Evolutionary conservation across 768 basidiomycete species (phyloP), one percentile per base, ranked within the genome.

Genomic region (Pulveroboletus sp.): DNA sequence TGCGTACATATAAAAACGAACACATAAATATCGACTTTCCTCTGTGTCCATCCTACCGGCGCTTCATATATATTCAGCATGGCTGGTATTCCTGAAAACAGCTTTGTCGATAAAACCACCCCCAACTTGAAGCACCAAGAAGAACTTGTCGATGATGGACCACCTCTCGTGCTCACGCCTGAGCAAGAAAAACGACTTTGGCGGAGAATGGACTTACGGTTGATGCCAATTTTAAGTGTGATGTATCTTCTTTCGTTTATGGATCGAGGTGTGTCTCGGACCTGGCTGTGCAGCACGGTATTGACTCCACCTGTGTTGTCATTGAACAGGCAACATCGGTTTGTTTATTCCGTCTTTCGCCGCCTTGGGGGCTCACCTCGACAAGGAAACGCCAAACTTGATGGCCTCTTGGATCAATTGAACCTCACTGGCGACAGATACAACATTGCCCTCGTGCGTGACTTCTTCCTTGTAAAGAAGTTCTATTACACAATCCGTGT

Each of bases 231-330:
- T 27, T 63, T 85, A 25, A 66, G 75, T 2, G 51, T 82, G 35
- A 77, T 85, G 72, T 84, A 83, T 60, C 65, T 86, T 40, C 61
- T 82, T 25, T 79, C 79, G 4, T 84, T 83, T 63, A 66, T 86
- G 59, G 84, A 86, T 60, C 68, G 83, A 72, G 80, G 81, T 74
- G 40, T 31, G 70, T 57, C 11, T n/a, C n/a, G n/a, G n/a, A n/a
- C n/a, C n/a, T n/a, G n/a, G n/a, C n/a, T n/a, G n/a, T n/a, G n/a
- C n/a, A n/a, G n/a, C n/a, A n/a, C n/a, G n/a, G n/a, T n/a, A 17
- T n/a, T n/a, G n/a, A n/a, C n/a, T n/a, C n/a, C n/a, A n/a, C n/a
- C n/a, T n/a, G n/a, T n/a, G n/a, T n/a, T n/a, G n/a, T n/a, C n/a
- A n/a, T n/a, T n/a, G n/a, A n/a, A n/a, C n/a, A n/a, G n/a, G n/a